These are phyloP conservation scores for Pichiaceae sp. DNA, from an alignment of 1,139 yeast species.

Conservation along the genomic window DNA sequence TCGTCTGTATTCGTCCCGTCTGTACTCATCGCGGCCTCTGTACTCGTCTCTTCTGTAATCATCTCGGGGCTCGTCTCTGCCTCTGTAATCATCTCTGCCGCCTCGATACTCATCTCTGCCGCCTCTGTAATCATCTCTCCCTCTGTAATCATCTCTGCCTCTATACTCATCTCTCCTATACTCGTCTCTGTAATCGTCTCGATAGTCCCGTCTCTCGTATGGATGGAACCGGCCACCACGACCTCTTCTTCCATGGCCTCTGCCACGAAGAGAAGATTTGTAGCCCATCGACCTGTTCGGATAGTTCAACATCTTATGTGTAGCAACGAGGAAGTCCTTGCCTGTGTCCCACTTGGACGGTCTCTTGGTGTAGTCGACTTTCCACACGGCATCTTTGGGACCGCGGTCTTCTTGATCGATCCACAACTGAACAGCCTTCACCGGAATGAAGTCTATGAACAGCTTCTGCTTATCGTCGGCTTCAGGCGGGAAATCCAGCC, in stretches of 20 bases:
- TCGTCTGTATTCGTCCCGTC: too few relatives aligned
- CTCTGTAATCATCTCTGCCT: constrained; percentile 1
- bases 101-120: neutral
- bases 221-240: constrained; percentile 1
- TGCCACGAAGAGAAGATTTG: constrained; percentile 15
- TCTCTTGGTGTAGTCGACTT: constrained; percentile 27
- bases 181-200: neutral
- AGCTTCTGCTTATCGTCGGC: constrained; percentile 19
- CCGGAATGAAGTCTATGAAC: constrained; percentile 37
- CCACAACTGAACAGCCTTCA: constrained; percentile 38
- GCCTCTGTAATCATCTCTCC: neutral
- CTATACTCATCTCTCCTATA: neutral
- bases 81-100: neutral
- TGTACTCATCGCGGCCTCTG: neutral
- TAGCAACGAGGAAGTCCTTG: constrained; percentile 25
- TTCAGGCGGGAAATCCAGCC: constrained; percentile 26
- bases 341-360: constrained; percentile 25
- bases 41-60: neutral
- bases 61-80: constrained; percentile 1
- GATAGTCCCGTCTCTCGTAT: neutral
- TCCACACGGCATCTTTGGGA: constrained; percentile 39
- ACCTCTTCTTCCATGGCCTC: constrained; percentile 8
- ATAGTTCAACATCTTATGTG: constrained; percentile 32
- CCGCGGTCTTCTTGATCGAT: constrained; percentile 38
- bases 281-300: constrained; percentile 20